A percentile compares a stretch with the other conserved stretches of the same genome.
Evolutionary conservation across 2,329 filamentous ascomycete genomes (phyloP).

Genomic region (Phialophora expanda): DNA sequence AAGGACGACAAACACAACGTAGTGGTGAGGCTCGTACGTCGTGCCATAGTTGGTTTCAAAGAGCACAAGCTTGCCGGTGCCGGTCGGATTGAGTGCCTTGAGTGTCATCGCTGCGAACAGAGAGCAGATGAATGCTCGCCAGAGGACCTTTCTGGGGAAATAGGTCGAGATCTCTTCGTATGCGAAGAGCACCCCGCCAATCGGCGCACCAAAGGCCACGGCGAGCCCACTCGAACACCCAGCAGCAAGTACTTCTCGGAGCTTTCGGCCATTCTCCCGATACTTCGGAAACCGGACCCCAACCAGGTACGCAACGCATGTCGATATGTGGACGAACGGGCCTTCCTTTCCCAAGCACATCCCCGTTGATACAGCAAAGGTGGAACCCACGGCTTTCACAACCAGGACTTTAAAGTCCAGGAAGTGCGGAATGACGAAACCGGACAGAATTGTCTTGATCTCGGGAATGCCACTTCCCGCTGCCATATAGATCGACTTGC

Average conservation of each 20-base stretch:
- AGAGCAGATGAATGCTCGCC: constrained; percentile 64
- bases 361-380: constrained; percentile 64
- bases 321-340: constrained; percentile 66
- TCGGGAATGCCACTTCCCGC: constrained; percentile 65
- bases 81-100: constrained; percentile 63
- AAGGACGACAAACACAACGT: constrained; percentile 62
- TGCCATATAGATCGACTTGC: constrained; percentile 64
- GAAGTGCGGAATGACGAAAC: constrained; percentile 65
- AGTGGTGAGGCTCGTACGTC: constrained; percentile 61
- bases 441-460: constrained; percentile 66
- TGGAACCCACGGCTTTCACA: constrained; percentile 63
- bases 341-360: constrained; percentile 68
- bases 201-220: constrained; percentile 67
- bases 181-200: constrained; percentile 65
- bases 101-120: constrained; percentile 61
- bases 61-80: constrained; percentile 64
- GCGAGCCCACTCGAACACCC: constrained; percentile 63
- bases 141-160: constrained; percentile 64
- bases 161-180: constrained; percentile 67
- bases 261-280: constrained; percentile 61
- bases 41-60: constrained; percentile 66
- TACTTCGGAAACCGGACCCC: constrained; percentile 62
- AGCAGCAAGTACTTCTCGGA: constrained; percentile 63
- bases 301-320: constrained; percentile 62
- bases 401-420: constrained; percentile 61